Base-by-base conservation (phyloP, 495 filamentous ascomycete genomes). In the Trichoderma reesei region DNA sequence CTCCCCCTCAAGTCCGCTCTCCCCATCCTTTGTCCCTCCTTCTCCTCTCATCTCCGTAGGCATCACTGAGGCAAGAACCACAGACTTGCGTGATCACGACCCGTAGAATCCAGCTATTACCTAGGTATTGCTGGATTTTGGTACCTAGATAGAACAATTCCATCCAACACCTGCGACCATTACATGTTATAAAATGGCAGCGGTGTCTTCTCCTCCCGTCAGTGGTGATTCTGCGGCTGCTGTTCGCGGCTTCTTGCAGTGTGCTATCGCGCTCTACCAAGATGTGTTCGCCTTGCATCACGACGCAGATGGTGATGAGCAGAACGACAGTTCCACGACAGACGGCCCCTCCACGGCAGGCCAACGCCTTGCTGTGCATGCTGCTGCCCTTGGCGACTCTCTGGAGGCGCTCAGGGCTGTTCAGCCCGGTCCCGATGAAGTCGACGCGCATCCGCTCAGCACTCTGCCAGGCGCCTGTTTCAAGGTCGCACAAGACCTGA, bases 121-220 rank as follows among this genome's bases (percentile, higher is more conserved):
- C 14, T 11, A 44, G n/a, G 41, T 51, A 31, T 54, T 54, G n/a
- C 1, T 10, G 26, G 46, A 31, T 11, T 54, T 54, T 31, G 11
- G 44, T 48, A 14, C 39, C 18, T 46, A 63, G 61, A 63, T 56
- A 56, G 51, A 63, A 63, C 38, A 63, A 63, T 41, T n/a, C 39
- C 39, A 44, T 56, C 14, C 26, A 56, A 13, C 26, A 1, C 39
- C 61, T 63, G 61, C 37, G 38, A 63, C 61, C 61, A 63, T 63
- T 63, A 63, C 61, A 63, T 44, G 61, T 14, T 63, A 63, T 63
- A 63, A 63, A 63, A 63, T 63, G 61, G 61, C 41, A 63, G 39
- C 61, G 46, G 37, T 56, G 51, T 56, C 51, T 7, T 36, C 26
- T 16, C 16, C 51, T 31, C 10, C 46, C n/a, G n/a, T 1, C 8